Conservation (phyloP, 805 yeast species). For the Yarrowia sp. region DNA sequence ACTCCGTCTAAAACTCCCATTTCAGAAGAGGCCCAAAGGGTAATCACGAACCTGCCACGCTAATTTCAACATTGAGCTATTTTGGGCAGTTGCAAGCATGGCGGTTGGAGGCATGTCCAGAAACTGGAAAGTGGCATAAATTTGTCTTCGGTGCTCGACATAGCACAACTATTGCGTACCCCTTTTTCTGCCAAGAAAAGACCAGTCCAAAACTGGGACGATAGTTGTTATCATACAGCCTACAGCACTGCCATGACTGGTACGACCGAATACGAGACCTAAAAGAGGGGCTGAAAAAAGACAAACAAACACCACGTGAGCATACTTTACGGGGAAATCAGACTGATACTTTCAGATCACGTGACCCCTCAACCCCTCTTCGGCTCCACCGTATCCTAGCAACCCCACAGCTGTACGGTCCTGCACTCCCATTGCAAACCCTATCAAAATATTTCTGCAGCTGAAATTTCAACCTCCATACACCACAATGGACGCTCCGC, state of each 20-base stretch:
- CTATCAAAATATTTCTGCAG: conserved; percentile 20
- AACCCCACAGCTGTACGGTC: conserved; percentile 3
- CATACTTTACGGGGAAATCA: no score
- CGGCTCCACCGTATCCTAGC: neutral
- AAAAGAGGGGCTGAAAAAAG: no score
- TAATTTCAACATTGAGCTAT: conserved; percentile 4
- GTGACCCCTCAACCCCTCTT: neutral
- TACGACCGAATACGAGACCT: no score
- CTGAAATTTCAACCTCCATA: neutral
- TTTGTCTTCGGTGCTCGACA: no score
- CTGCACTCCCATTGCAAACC: neutral
- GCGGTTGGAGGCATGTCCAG: no score
- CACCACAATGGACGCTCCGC: conserved; percentile 12
- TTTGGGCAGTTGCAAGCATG: neutral
- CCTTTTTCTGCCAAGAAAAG: no score
- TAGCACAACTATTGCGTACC: no score
- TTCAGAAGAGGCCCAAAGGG: neutral
- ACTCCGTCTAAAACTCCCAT: neutral
- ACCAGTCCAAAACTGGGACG: conserved; percentile 8
- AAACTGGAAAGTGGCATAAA: no score
- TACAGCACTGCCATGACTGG: no score
- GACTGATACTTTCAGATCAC: neutral
- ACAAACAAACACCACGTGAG: neutral
- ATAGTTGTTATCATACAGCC: neutral
- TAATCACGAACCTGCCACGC: conserved; percentile 23